phyloP scores from a whole-genome alignment of 2,329 filamentous ascomycete species.

The Cryphonectria nitschkei region DNA sequence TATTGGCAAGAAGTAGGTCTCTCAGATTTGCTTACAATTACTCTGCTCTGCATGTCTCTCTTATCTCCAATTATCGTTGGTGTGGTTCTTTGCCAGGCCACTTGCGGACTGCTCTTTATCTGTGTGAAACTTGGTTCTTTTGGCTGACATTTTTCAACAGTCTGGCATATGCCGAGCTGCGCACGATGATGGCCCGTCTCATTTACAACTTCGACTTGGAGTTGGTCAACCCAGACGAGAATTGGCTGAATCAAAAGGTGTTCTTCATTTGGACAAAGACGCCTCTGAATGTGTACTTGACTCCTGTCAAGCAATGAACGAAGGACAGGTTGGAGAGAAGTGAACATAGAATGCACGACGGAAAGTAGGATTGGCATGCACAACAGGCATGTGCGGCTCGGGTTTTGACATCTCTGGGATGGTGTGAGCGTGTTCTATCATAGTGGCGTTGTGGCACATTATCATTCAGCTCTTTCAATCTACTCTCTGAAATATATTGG shows the following conservation, averaged over 20 bases:
- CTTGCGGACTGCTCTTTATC: background rate
- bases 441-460: no score
- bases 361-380: background rate
- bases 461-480: no score
- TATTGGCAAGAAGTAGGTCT: conserved; percentile 52
- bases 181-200: conserved; percentile 50
- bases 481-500: no score
- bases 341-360: background rate
- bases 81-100: background rate
- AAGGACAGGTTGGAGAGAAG: background rate
- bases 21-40: background rate
- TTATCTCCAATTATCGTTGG: background rate
- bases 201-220: conserved; percentile 54
- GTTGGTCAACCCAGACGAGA: conserved; percentile 41
- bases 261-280: conserved; percentile 47
- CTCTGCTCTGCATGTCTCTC: no score
- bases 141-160: conserved; percentile 33
- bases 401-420: background rate
- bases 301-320: conserved; percentile 33
- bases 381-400: background rate
- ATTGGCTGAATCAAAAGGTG: conserved; percentile 47
- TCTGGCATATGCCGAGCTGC: conserved; percentile 55
- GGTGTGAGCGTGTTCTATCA: background rate
- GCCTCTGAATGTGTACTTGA: conserved; percentile 42
- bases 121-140: no score